phyloP scores from a whole-genome alignment of 2,329 filamentous ascomycete genomes.

The Botrytis porri region DNA sequence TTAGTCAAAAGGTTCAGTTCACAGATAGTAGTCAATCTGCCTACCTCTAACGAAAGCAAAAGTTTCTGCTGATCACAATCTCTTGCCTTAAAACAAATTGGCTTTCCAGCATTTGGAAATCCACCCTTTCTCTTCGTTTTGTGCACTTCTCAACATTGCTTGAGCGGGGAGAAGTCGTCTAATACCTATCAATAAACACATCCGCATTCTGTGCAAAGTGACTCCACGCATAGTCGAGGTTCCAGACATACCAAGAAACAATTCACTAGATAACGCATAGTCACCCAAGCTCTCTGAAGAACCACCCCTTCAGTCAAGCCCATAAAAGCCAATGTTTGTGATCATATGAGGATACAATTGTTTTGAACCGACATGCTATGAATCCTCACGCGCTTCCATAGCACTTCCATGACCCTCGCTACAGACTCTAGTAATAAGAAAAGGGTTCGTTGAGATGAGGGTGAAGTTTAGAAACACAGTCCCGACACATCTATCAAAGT shows the following conservation, averaged over 20 bases:
- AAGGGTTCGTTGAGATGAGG: not conserved
- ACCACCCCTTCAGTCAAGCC: not conserved
- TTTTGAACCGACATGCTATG: too few relatives aligned
- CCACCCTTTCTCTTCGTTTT: not conserved
- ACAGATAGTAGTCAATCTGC: not conserved
- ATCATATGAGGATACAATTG: not conserved
- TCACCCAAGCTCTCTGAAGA: too few relatives aligned
- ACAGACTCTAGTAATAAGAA: not conserved
- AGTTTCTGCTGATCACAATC: not conserved
- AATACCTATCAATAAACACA: not conserved
- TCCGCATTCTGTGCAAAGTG: too few relatives aligned
- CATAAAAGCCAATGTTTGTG: not conserved
- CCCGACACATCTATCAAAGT: not conserved
- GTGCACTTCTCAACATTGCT: not conserved
- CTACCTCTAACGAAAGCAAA: not conserved
- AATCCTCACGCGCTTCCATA: not conserved
- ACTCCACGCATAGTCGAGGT: too few relatives aligned
- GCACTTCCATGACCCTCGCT: not conserved
- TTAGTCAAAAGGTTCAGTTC: not conserved
- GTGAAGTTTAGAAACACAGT: not conserved
- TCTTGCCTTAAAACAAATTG: not conserved
- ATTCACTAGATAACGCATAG: too few relatives aligned
- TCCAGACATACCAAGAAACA: too few relatives aligned
- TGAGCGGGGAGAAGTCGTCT: not conserved
- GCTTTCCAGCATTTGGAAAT: not conserved